Evolutionary conservation across 441 rosid species (phyloP), one percentile per base, ranked within the genome.

Genomic region (Populus hybrid): DNA sequence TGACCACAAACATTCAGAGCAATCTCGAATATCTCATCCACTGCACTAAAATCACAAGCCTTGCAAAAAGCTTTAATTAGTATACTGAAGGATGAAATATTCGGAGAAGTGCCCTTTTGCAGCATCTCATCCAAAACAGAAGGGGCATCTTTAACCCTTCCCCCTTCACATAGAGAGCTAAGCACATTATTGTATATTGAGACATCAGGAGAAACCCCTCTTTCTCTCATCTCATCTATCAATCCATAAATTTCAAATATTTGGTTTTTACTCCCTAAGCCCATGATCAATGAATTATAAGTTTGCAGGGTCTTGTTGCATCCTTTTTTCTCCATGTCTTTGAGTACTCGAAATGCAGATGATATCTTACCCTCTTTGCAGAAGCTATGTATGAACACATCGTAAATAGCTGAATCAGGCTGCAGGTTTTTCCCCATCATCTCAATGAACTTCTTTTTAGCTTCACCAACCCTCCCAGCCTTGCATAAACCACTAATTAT

Each of bases 271-370:
- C 86, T 93, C 74, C 95, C 99, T 18, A 94, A 85, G 38, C 98
- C 98, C 73, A 85, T 81, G 78, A 94, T 93, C 83, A 96, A 83
- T 18, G 98, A 92, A 85, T 96, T 94, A 80, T 94, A 96, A 40
- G 98, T 94, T 76, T 87, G 95, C 28, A 94, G 73, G 82, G 88
- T 93, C 87, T 88, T 96, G 81, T 77, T 86, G 82, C 93, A 96
- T 73, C 97, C 95, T 73, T 82, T 92, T 85, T 87, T 90, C 88
- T 93, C 99, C 99, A 96, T 96, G 80, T 96, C 98, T 84, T 94
- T 94, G 69, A 96, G 99, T 76, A 96, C 93, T 69, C 90, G 93
- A 83, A 94, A 90, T 82, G 98, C 95, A 82, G 98, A 94, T 54
- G 98, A 89, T 84, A 96, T 6, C 86, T 94, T 96, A 69, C 98